Conservation (phyloP, 2,329 filamentous ascomycete species). For the Leptographium galeiforme region DNA sequence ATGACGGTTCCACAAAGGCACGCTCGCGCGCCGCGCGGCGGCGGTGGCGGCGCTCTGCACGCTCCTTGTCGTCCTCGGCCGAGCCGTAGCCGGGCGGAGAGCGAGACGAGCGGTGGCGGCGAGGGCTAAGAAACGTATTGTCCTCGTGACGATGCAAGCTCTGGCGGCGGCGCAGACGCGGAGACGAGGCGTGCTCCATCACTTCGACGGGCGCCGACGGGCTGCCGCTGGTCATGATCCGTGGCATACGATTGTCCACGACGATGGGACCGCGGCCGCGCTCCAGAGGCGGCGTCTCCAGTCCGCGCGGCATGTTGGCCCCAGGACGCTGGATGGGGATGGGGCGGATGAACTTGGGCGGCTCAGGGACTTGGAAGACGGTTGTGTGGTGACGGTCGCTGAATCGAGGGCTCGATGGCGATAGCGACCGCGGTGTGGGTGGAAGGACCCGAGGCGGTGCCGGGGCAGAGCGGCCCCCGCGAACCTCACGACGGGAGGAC, state of each 20-base stretch:
- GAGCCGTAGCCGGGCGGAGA: conserved; percentile 11
- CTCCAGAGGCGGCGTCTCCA: conserved; percentile 6
- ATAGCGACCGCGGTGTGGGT: conserved; percentile 3
- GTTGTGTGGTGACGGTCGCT: conserved; percentile 10
- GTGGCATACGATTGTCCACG: conserved; percentile 11
- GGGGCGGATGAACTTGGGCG: conserved; percentile 5
- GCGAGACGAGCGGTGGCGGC: not conserved
- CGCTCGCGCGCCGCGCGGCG: conserved; percentile 5
- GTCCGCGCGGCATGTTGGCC: conserved; percentile 13
- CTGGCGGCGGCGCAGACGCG: conserved; percentile 1
- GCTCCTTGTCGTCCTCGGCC: conserved; percentile 12
- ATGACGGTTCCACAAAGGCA: conserved; percentile 11
- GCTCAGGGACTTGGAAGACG: conserved; percentile 5
- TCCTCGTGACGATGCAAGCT: not conserved
- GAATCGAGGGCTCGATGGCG: conserved; percentile 1
- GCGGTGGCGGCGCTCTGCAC: conserved; percentile 10
- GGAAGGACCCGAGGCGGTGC: not conserved
- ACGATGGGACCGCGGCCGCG: conserved; percentile 13
- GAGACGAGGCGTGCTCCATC: conserved; percentile 7
- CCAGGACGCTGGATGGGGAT: conserved; percentile 16
- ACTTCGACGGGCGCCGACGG: conserved; percentile 7
- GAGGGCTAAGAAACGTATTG: conserved; percentile 2
- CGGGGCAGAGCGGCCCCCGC: no score
- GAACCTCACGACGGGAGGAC: conserved; percentile 5
- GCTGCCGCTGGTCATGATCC: not conserved